These are phyloP conservation scores for Suillus plorans DNA, from an alignment of 768 basidiomycete species.

Conservation along the genomic window DNA sequence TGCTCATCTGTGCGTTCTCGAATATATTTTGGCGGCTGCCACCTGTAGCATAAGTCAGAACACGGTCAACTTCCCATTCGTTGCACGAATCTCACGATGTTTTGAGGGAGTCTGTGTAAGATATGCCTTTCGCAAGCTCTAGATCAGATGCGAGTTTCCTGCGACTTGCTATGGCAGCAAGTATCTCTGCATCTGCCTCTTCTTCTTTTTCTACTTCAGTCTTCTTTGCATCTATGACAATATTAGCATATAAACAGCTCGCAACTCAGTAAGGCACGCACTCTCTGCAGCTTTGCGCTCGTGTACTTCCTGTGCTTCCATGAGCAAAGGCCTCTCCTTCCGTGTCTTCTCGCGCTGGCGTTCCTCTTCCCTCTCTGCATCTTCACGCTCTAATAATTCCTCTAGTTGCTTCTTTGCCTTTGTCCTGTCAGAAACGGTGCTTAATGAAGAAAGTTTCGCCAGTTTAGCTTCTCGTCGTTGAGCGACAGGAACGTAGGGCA, in stretches of 20 bases:
- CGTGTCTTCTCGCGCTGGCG: constrained; percentile 68
- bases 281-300: constrained; percentile 79
- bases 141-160: constrained; percentile 90
- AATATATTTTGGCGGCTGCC: constrained; percentile 85
- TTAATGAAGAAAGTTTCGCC: constrained; percentile 67
- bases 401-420: constrained; percentile 49
- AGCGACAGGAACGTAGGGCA: constrained; percentile 85
- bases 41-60: constrained; percentile 47
- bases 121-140: constrained; percentile 91
- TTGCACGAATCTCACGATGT: constrained; percentile 59
- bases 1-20: constrained; percentile 68
- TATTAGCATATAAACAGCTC: constrained; percentile 17
- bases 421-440: constrained; percentile 53
- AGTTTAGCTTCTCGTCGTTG: constrained; percentile 82
- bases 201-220: constrained; percentile 81
- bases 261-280: constrained; percentile 28
- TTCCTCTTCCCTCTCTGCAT: constrained; percentile 81
- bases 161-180: constrained; percentile 88
- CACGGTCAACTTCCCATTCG: background rate
- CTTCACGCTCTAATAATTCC: constrained; percentile 61
- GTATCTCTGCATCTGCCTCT: constrained; percentile 87
- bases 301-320: constrained; percentile 97
- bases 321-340: constrained; percentile 81
- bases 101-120: constrained; percentile 83
- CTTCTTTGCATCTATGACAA: constrained; percentile 73